Conservation (phyloP, 2,329 filamentous ascomycete species). For the Trichoderma sp. region DNA sequence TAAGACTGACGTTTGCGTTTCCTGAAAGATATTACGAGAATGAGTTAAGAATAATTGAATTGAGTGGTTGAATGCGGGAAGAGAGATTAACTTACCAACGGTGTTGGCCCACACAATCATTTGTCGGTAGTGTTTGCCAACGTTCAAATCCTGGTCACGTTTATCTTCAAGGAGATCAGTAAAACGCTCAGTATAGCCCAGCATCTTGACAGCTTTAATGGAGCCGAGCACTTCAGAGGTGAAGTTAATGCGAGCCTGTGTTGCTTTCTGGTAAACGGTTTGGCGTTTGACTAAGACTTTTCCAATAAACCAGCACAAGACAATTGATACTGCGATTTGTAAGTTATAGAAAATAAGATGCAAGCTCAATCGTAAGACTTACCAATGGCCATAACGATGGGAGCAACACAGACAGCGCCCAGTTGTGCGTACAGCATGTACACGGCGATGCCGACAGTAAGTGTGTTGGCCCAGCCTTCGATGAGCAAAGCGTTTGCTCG, state of each 20-base stretch:
- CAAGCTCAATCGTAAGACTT: conserved; percentile 12
- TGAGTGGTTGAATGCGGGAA: neutral
- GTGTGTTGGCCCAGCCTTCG: conserved; percentile 33
- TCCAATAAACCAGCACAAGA: conserved; percentile 26
- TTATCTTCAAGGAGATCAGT: conserved; percentile 27
- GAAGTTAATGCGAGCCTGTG: conserved; percentile 35
- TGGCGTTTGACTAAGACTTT: conserved; percentile 31
- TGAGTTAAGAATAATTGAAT: neutral
- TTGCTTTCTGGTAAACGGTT: conserved; percentile 34
- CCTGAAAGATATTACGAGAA: conserved; percentile 17
- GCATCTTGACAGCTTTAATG: conserved; percentile 37
- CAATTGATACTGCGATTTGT: conserved; percentile 25
- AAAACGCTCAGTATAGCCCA: conserved; percentile 32
- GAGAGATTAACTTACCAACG: conserved; percentile 26
- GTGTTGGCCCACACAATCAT: conserved; percentile 31
- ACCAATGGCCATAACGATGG: conserved; percentile 34
- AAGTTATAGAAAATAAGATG: neutral
- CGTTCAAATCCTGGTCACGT: conserved; percentile 28
- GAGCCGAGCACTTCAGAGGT: conserved; percentile 34
- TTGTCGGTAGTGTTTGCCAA: conserved; percentile 28
- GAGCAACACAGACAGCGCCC: conserved; percentile 34
- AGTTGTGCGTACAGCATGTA: conserved; percentile 34
- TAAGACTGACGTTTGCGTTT: conserved; percentile 30
- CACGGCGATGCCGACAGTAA: conserved; percentile 33
- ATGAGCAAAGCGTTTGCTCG: conserved; percentile 30